These are phyloP conservation scores for Hevea brasiliensis DNA, from an alignment of 345 rosid species.

Conservation along the genomic window DNA sequence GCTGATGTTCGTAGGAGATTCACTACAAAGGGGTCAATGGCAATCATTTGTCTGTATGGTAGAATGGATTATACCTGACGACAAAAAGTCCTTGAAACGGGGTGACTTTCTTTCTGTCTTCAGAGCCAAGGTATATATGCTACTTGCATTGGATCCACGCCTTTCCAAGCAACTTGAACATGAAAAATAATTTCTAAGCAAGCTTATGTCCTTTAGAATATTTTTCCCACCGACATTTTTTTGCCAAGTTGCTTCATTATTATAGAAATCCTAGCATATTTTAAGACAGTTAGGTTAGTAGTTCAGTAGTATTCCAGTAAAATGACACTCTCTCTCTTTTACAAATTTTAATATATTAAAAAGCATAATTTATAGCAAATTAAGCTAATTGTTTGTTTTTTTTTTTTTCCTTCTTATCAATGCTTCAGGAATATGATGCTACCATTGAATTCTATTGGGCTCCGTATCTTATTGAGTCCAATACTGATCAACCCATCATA, in stretches of 20 bases:
- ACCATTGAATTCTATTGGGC: constrained; percentile 34
- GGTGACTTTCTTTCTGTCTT: constrained; percentile 27
- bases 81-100: constrained; percentile 30
- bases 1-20: constrained; percentile 34
- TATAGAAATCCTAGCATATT: no score
- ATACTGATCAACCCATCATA: constrained; percentile 27
- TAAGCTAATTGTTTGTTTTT: background rate
- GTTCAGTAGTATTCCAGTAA: no score
- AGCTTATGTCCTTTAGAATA: background rate
- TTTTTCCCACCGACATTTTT: background rate
- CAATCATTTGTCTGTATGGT: constrained; percentile 35
- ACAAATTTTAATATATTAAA: no score
- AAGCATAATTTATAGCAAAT: background rate
- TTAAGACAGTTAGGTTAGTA: no score
- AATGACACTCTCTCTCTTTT: no score
- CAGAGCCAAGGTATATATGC: constrained; percentile 26
- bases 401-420: background rate
- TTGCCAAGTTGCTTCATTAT: no score
- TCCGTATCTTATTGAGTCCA: constrained; percentile 30
- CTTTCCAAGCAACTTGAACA: background rate
- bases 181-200: background rate
- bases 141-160: background rate
- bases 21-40: constrained; percentile 37
- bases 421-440: constrained; percentile 30
- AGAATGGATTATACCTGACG: constrained; percentile 33